Evolutionary conservation across 768 basidiomycete species (phyloP), one percentile per base, ranked within the genome.

Genomic region (Amylocystis lapponica): DNA sequence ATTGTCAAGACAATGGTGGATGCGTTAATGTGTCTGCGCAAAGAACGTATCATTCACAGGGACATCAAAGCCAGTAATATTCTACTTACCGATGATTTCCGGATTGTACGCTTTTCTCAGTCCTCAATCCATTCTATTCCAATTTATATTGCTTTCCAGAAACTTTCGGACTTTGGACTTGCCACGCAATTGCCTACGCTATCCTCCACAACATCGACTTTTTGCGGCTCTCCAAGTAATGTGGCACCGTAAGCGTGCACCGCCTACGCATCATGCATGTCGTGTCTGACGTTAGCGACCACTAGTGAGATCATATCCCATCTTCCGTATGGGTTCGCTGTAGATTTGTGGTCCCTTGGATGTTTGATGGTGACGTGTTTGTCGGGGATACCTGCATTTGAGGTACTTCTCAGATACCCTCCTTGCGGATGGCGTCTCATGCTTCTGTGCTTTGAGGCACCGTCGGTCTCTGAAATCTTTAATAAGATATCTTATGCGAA

Each of bases 341-440:
- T 63, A 3, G 75, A 77, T 50, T 27, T 73, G 20, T 77, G 74
- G 74, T 75, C 74, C 1, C 41, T 73, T 21, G 75, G 73, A 4
- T 68, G 66, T 50, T 54, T 74, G 4, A 51, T 68, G 17, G 37
- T 69, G 16, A 57, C 60, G 6, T 69, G 68, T 44, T 44, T 72
- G 12, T 54, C 65, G 5, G 70, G 68, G 3, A 47, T 36, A 11
- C 57, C 57, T 14, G 60, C 68, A 5, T 66, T 66, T 36, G 43
- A 66, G 45, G 71, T 68, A 31, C 14, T 22, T 17, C 12, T 5
- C 4, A 21, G 27, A 30, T 17, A 16, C n/a, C 14, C 14, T 40
- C 3, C 5, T 13, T 14, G 11, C 38, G 32, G 31, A 21, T 20
- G 13, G 37, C 21, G 6, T 22, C 11, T 46, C 31, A 25, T 22